These are phyloP conservation scores for Termitomyces sp. DNA, from an alignment of 768 basidiomycete species.

Conservation along the genomic window DNA sequence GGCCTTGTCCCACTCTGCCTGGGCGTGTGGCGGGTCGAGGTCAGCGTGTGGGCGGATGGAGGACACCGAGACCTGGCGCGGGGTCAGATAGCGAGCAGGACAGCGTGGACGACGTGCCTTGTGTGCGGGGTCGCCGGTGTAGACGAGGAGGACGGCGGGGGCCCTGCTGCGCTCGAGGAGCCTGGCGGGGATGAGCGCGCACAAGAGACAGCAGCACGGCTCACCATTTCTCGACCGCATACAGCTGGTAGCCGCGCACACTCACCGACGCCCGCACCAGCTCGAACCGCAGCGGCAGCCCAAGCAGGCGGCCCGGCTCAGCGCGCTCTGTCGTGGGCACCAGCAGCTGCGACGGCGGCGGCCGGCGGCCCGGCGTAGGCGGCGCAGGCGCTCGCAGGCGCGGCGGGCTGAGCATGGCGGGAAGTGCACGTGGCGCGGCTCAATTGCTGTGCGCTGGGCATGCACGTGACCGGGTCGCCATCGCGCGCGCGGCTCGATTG, in stretches of 20 bases:
- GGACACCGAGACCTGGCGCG: slow-evolving; percentile 53
- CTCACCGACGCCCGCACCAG: slow-evolving; percentile 43
- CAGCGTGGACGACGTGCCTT: slow-evolving; percentile 31
- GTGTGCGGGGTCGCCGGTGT: slow-evolving; percentile 71
- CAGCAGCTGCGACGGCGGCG: slow-evolving; percentile 19
- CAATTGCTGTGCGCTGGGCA: no score
- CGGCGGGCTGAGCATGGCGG: neutral
- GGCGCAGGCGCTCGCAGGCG: neutral
- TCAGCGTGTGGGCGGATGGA: slow-evolving; percentile 42
- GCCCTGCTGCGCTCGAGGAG: slow-evolving; percentile 61
- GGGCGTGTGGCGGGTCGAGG: slow-evolving; percentile 38
- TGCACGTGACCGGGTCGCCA: neutral
- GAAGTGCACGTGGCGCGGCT: no score
- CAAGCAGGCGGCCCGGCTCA: slow-evolving; percentile 9
- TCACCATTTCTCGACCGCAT: slow-evolving; percentile 84
- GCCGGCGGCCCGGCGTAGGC: neutral
- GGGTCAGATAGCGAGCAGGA: neutral
- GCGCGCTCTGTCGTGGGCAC: slow-evolving; percentile 15
- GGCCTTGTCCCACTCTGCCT: slow-evolving; percentile 55
- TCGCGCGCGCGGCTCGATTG: neutral
- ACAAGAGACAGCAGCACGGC: neutral
- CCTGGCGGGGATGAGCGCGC: slow-evolving; percentile 30
- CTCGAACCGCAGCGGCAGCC: slow-evolving; percentile 39
- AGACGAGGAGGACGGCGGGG: slow-evolving; percentile 62
- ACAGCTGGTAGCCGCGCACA: slow-evolving; percentile 69